Conservation (phyloP, 805 yeast genomes). For the Phaffomyces antillensis region DNA sequence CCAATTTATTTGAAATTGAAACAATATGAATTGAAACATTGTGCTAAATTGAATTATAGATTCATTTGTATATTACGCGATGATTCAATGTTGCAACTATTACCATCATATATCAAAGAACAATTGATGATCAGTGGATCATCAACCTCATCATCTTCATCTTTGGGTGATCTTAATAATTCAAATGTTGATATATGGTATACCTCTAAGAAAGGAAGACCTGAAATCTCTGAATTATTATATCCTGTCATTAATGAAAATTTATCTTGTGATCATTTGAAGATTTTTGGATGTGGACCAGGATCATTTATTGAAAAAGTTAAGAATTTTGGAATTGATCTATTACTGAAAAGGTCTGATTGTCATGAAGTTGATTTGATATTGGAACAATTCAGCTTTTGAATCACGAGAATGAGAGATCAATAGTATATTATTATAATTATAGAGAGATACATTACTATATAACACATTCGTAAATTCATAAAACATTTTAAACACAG, state of each 20-base stretch:
- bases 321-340: slow-evolving; percentile 17
- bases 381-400: slow-evolving; percentile 20
- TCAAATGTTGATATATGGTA: slow-evolving; percentile 13
- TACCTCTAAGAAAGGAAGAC: slow-evolving; percentile 15
- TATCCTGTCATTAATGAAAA: neutral
- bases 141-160: neutral
- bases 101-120: neutral
- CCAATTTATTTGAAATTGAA: slow-evolving; percentile 11
- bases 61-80: slow-evolving; percentile 20
- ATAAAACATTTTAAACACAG: no score
- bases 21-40: slow-evolving; percentile 7
- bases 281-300: slow-evolving; percentile 24
- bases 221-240: slow-evolving; percentile 12
- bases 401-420: no score
- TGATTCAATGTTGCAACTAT: slow-evolving; percentile 4
- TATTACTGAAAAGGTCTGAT: neutral
- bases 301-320: slow-evolving; percentile 10
- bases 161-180: neutral
- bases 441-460: no score
- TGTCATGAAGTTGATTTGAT: slow-evolving; percentile 12
- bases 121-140: neutral
- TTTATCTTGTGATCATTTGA: slow-evolving; percentile 1
- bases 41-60: slow-evolving; percentile 9
- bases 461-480: no score
- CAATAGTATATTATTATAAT: no score